Percentiles rank a stretch among this genome's conserved stretches.
Evolutionary conservation across 495 filamentous ascomycete genomes (phyloP).

Genomic region (Xylaria acuta): DNA sequence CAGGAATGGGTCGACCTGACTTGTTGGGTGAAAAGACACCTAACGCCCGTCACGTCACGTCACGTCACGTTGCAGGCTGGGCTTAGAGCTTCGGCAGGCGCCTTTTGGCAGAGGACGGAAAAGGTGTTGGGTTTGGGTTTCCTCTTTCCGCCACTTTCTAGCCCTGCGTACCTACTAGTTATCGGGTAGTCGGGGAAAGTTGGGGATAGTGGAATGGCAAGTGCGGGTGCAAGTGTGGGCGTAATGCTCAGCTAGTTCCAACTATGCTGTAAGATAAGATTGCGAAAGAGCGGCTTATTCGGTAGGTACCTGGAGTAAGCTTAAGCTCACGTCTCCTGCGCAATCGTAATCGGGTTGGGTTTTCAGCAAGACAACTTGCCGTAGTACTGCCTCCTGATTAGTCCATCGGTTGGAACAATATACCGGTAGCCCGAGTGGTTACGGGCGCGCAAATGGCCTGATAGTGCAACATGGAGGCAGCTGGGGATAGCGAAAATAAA

Average conservation of each 20-base stretch:
- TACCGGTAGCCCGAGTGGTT: background rate
- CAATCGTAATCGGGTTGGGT: background rate
- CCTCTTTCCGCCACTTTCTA: conserved; percentile 5
- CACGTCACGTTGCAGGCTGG: conserved; percentile 8
- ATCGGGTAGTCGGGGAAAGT: conserved; percentile 11
- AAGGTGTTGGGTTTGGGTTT: background rate
- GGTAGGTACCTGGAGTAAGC: no score
- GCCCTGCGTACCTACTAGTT: background rate
- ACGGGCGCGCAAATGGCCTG: background rate
- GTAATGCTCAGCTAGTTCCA: background rate
- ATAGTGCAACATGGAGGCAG: background rate
- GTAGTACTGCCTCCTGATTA: background rate
- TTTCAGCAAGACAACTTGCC: background rate
- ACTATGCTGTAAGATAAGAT: background rate
- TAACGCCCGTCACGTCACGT: conserved; percentile 18
- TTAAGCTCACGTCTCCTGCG: background rate
- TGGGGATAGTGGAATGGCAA: conserved; percentile 13
- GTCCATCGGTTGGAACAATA: conserved; percentile 3
- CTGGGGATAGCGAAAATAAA: background rate
- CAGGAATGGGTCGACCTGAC: conserved; percentile 1
- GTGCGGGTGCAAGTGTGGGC: conserved; percentile 9
- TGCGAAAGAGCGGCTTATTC: no score
- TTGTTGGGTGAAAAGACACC: conserved; percentile 14
- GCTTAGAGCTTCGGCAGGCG: background rate
- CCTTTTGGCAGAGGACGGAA: background rate